A percentile compares a stretch with the other conserved stretches of the same genome.
Evolutionary conservation across 257 asterid genomes (phyloP).

Genomic region (Paulownia fortunei): DNA sequence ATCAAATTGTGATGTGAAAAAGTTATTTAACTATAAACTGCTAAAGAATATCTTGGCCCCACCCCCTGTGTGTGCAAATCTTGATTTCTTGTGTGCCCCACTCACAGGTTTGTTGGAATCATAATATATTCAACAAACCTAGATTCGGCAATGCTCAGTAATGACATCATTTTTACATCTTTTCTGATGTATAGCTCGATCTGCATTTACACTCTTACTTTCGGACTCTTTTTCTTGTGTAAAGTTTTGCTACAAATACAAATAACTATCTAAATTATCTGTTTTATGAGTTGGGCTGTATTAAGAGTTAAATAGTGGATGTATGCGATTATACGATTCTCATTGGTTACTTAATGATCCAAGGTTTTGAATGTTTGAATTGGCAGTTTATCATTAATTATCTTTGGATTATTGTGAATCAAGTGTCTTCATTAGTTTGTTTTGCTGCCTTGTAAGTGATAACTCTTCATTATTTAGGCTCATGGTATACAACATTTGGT

Average conservation of each 20-base stretch:
- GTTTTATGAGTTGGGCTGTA: background rate
- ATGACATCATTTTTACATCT: background rate
- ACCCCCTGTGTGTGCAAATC: background rate
- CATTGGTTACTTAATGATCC: background rate
- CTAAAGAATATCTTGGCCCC: background rate
- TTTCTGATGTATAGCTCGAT: background rate
- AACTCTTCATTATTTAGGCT: slow-evolving; percentile 42
- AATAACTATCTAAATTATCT: background rate
- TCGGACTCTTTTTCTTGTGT: background rate
- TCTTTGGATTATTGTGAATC: background rate
- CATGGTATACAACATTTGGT: slow-evolving; percentile 72
- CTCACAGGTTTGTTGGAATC: background rate
- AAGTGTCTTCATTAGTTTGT: background rate
- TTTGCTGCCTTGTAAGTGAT: background rate
- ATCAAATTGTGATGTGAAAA: background rate
- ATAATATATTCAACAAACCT: background rate
- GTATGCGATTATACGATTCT: background rate
- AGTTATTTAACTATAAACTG: background rate
- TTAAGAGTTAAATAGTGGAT: background rate
- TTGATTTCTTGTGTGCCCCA: background rate
- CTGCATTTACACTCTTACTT: background rate
- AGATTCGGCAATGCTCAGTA: background rate
- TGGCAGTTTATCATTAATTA: background rate
- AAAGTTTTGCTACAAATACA: background rate
- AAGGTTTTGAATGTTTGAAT: background rate